Percentiles rank a stretch among this genome's conserved stretches.
Evolutionary conservation across 345 rosid species (phyloP).

Genomic region (Odontarrhena argentea): DNA sequence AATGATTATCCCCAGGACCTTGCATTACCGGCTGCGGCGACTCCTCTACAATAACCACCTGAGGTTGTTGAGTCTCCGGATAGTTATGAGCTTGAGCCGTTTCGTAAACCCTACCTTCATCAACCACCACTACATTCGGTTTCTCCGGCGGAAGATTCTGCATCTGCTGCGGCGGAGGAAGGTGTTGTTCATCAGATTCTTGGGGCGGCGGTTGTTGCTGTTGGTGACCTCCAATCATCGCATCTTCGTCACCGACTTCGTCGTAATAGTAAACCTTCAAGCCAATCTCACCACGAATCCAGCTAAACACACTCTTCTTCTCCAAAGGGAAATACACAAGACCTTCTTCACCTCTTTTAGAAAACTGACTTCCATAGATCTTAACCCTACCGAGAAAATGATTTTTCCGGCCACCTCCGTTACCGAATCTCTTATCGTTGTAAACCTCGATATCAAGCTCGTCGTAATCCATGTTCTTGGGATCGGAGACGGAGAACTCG

Average conservation of each 20-base stretch:
- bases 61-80: constrained; percentile 52
- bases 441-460: constrained; percentile 83
- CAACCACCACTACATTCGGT: constrained; percentile 52
- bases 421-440: constrained; percentile 75
- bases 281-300: constrained; percentile 91
- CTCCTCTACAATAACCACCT: constrained; percentile 58
- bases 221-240: constrained; percentile 26
- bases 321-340: constrained; percentile 74
- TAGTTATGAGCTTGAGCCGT: constrained; percentile 43
- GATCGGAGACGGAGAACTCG: constrained; percentile 81
- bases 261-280: constrained; percentile 76
- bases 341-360: constrained; percentile 74
- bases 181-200: constrained; percentile 15
- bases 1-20: constrained; percentile 28
- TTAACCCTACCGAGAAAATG: constrained; percentile 92
- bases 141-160: constrained; percentile 44
- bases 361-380: constrained; percentile 79
- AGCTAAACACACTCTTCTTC: constrained; percentile 92
- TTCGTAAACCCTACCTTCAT: constrained; percentile 62
- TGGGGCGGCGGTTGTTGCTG: constrained; percentile 37
- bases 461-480: constrained; percentile 66
- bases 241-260: constrained; percentile 54
- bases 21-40: constrained; percentile 44
- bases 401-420: constrained; percentile 79
- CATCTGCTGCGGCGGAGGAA: constrained; percentile 43